Percentiles rank a stretch among this genome's conserved stretches.
These are phyloP conservation scores for Crepidotus variabilis DNA, from an alignment of 768 basidiomycete species.

Conservation along the genomic window DNA sequence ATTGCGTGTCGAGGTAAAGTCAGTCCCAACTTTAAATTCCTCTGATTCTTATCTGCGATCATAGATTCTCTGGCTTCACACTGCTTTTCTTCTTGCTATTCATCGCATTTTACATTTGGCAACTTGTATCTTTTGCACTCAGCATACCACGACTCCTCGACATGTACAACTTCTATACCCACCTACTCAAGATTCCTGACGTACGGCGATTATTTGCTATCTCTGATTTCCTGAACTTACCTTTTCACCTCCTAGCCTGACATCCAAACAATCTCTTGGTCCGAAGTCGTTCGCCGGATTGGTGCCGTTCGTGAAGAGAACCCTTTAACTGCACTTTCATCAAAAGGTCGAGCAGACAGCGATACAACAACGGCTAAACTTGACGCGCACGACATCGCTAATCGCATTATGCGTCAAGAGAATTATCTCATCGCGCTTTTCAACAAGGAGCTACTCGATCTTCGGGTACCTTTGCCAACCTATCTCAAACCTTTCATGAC, in stretches of 20 bases:
- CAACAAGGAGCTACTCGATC: constrained; percentile 92
- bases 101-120: constrained; percentile 85
- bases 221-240: neutral
- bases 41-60: constrained; percentile 1
- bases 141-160: constrained; percentile 78
- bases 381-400: constrained; percentile 97
- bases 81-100: constrained; percentile 83
- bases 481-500: constrained; percentile 48
- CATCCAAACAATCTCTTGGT: constrained; percentile 97
- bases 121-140: constrained; percentile 74
- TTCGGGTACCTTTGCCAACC: constrained; percentile 75
- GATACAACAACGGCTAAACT: constrained; percentile 79
- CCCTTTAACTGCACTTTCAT: constrained; percentile 84
- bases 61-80: constrained; percentile 81
- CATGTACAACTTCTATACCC: constrained; percentile 95
- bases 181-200: constrained; percentile 92
- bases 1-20: constrained; percentile 78
- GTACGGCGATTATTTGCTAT: constrained; percentile 40
- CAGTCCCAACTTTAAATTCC: neutral
- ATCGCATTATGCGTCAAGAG: constrained; percentile 96
- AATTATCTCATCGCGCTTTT: constrained; percentile 98
- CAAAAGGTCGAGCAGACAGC: constrained; percentile 44
- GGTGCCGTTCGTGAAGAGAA: constrained; percentile 89
- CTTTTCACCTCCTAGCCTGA: constrained; percentile 69
- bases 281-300: constrained; percentile 88